These are phyloP conservation scores for Naganishia randhawae DNA, from an alignment of 768 basidiomycete species.

Conservation along the genomic window DNA sequence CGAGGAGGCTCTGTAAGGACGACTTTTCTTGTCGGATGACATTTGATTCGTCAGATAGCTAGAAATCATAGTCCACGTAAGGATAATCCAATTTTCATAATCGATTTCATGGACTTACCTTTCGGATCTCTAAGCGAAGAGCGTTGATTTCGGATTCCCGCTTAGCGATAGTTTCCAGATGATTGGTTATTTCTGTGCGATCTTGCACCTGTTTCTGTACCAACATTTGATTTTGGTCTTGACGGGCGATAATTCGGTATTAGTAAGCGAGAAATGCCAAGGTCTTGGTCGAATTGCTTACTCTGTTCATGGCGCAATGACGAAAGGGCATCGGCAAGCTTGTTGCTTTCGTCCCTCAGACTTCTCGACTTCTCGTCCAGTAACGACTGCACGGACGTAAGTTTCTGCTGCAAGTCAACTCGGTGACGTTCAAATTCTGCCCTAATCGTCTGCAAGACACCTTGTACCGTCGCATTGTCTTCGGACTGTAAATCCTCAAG, in stretches of 20 bases:
- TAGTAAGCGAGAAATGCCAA: neutral
- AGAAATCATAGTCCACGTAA: neutral
- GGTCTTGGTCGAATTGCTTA: neutral
- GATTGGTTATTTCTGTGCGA: slow-evolving; percentile 13
- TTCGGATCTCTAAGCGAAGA: slow-evolving; percentile 13
- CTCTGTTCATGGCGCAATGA: slow-evolving; percentile 27
- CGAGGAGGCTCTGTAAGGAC: slow-evolving; percentile 14
- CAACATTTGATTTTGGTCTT: slow-evolving; percentile 22
- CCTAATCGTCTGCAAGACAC: slow-evolving; percentile 12
- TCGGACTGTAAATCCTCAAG: neutral
- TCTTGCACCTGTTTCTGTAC: slow-evolving; percentile 22
- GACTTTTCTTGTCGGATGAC: slow-evolving; percentile 13
- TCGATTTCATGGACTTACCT: neutral
- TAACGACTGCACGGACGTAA: neutral
- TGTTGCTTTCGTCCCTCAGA: slow-evolving; percentile 16
- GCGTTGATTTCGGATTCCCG: slow-evolving; percentile 22
- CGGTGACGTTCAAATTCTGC: slow-evolving; percentile 24
- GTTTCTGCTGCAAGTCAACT: slow-evolving; percentile 6
- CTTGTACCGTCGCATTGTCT: slow-evolving; percentile 18
- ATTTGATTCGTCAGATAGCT: slow-evolving; percentile 19
- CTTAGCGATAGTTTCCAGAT: slow-evolving; percentile 20
- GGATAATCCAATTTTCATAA: neutral
- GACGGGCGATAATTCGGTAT: neutral
- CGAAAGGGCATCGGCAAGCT: slow-evolving; percentile 20
- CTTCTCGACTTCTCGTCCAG: slow-evolving; percentile 24